phyloP scores from a whole-genome alignment of 1,284 basidiomycete genomes.

The Malassezia vespertilionis region DNA sequence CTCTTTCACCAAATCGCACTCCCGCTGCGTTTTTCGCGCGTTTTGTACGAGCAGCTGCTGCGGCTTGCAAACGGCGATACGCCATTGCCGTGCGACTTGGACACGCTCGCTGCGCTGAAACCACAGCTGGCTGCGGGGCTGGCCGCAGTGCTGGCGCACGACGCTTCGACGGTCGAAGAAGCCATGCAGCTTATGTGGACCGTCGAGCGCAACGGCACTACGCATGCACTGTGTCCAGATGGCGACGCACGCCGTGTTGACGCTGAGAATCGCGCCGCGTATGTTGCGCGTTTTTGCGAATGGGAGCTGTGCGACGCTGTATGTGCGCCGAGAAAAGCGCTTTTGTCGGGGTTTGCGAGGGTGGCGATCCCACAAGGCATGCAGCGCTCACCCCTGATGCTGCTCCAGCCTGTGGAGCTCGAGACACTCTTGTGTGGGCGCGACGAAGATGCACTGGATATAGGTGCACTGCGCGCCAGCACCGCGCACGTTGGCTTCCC shows the following conservation, averaged over 20 bases:
- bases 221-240: not conserved
- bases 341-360: slow-evolving; percentile 18
- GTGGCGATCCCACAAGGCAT: slow-evolving; percentile 16
- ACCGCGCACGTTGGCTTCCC: slow-evolving; percentile 19
- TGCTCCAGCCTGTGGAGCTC: slow-evolving; percentile 6
- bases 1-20: slow-evolving; percentile 25
- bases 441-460: slow-evolving; percentile 18
- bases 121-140: slow-evolving; percentile 19
- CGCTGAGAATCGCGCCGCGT: slow-evolving; percentile 4
- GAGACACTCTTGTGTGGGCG: slow-evolving; percentile 11
- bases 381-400: slow-evolving; percentile 13
- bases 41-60: slow-evolving; percentile 21
- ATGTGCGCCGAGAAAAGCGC: slow-evolving; percentile 6
- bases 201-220: not conserved
- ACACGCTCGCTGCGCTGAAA: slow-evolving; percentile 20
- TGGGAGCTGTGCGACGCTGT: slow-evolving; percentile 7
- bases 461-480: slow-evolving; percentile 16
- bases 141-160: slow-evolving; percentile 16
- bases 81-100: slow-evolving; percentile 7
- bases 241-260: slow-evolving; percentile 2
- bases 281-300: slow-evolving; percentile 6
- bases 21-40: slow-evolving; percentile 17
- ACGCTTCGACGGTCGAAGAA: slow-evolving; percentile 9
- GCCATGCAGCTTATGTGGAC: slow-evolving; percentile 3
- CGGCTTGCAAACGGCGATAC: slow-evolving; percentile 4